Base-by-base conservation (phyloP, 2,329 filamentous ascomycete species). In the Pezicula carpinea region DNA sequence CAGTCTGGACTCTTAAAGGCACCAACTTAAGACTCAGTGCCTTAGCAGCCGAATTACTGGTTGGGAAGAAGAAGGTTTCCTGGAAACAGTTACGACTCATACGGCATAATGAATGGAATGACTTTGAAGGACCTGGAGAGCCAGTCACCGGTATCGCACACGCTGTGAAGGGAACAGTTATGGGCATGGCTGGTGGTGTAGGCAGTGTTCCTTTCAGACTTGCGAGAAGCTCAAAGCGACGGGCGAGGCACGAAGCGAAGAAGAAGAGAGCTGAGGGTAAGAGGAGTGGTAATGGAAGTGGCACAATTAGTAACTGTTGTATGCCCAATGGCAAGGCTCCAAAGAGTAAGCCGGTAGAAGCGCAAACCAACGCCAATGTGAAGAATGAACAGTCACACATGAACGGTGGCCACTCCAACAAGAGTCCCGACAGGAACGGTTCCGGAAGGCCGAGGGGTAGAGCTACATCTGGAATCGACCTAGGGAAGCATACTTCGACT, bases 51-150 rank as follows among this genome's bases (percentile, higher is more conserved):
- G 78, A 86, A 21, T 68, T 87, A 2, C 66, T 87, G 2, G 77
- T 85, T 3, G 72, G 77, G 29, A 73, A 72, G 52, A 80, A 79
- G n/a, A 73, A 77, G 52, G 59, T 87, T 18, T 72, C 74, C 19
- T 87, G 82, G 77, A 77, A 75, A 46, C 77, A 80, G 48, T 64
- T 89, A 39, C 74, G 78, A 11, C 70, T 89, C 0, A 59, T 87
- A 7, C 72, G 85, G 7, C 82, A 86, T 56, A 79, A 76, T 43
- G 83, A 87, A 56, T 89, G 85, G 83, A 87, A 87, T 54, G 85
- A 89, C 56, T 89, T 88, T 56, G 83, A 86, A 54, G 86, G 86
- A 0, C 84, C 85, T 0, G 85, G 85, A 0, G 85, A 89, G 59
- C 85, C 85, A 0, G 69, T 89, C 11, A 86, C 83, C 0, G 85